phyloP scores from a whole-genome alignment of 2,329 filamentous ascomycete genomes.

The Zarea fungicola region DNA sequence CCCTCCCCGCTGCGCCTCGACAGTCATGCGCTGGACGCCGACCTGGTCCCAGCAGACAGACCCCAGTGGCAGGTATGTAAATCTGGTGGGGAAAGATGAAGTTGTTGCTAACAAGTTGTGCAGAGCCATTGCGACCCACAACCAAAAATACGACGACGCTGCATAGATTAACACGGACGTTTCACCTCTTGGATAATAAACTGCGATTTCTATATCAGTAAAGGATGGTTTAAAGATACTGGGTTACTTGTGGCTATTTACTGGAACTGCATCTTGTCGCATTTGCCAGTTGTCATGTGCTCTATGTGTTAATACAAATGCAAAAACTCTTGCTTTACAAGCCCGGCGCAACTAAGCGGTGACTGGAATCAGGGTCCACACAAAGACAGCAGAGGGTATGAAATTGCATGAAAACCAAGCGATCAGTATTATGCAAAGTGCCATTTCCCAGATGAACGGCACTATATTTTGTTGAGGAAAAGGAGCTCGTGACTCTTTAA shows the following conservation, averaged over 20 bases:
- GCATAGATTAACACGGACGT: slow-evolving; percentile 27
- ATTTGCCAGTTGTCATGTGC: too few relatives aligned
- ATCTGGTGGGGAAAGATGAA: background rate
- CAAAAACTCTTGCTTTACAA: too few relatives aligned
- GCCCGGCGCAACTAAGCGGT: too few relatives aligned
- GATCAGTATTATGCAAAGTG: background rate
- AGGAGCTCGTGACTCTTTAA: background rate
- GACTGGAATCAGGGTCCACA: background rate
- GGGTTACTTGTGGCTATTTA: too few relatives aligned
- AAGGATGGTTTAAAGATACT: too few relatives aligned
- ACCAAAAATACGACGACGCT: slow-evolving; percentile 63
- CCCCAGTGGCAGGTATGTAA: slow-evolving; percentile 76
- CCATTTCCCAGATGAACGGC: too few relatives aligned
- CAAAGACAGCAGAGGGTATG: background rate
- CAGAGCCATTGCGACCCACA: slow-evolving; percentile 72
- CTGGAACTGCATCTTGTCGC: too few relatives aligned
- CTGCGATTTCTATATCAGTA: background rate
- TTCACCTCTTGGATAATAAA: background rate
- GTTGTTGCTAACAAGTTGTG: slow-evolving; percentile 13
- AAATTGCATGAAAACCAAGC: background rate
- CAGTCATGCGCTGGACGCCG: slow-evolving; percentile 93
- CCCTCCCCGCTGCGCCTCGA: slow-evolving; percentile 82
- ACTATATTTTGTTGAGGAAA: background rate
- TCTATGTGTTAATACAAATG: too few relatives aligned
- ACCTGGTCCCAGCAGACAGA: slow-evolving; percentile 97